A percentile compares a stretch with the other conserved stretches of the same genome.
Conservation (phyloP, 768 basidiomycete species). For the Kwoniella sp. region DNA sequence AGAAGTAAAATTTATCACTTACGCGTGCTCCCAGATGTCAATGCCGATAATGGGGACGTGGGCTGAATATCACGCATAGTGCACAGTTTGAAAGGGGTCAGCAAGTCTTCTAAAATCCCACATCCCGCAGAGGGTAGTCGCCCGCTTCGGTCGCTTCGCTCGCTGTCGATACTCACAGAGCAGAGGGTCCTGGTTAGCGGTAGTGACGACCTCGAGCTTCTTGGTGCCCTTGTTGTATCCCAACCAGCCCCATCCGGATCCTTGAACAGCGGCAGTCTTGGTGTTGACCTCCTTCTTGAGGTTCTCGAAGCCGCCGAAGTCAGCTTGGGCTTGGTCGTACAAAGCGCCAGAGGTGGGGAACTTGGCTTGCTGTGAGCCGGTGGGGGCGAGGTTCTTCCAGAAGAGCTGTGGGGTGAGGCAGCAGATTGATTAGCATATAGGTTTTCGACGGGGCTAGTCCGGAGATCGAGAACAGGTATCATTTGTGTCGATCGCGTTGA, state of each 20-base stretch:
- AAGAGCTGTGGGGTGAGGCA: conserved; percentile 63
- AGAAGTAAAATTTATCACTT: conserved; percentile 68
- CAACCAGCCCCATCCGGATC: conserved; percentile 96
- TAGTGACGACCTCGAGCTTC: conserved; percentile 87
- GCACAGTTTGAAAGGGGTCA: not conserved
- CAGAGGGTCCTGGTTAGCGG: conserved; percentile 94
- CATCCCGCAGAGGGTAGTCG: no score
- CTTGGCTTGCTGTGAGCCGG: conserved; percentile 63
- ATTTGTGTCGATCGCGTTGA: not conserved
- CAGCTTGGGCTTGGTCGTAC: conserved; percentile 50
- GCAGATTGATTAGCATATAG: not conserved
- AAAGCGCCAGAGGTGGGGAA: conserved; percentile 69
- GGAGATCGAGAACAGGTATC: no score
- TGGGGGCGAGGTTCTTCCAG: conserved; percentile 88
- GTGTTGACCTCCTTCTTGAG: conserved; percentile 82
- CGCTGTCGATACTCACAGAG: conserved; percentile 56
- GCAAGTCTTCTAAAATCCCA: no score
- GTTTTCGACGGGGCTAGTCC: no score
- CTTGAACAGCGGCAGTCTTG: conserved; percentile 81
- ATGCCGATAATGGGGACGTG: conserved; percentile 85
- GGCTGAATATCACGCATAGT: conserved; percentile 58
- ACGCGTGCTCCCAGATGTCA: conserved; percentile 94
- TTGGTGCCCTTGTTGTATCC: conserved; percentile 69
- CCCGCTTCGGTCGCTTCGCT: not conserved
- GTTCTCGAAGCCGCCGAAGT: conserved; percentile 71